Percentiles rank a stretch among this genome's conserved stretches.
phyloP scores from a whole-genome alignment of 441 rosid species.

The Erodium chrysanthum region DNA sequence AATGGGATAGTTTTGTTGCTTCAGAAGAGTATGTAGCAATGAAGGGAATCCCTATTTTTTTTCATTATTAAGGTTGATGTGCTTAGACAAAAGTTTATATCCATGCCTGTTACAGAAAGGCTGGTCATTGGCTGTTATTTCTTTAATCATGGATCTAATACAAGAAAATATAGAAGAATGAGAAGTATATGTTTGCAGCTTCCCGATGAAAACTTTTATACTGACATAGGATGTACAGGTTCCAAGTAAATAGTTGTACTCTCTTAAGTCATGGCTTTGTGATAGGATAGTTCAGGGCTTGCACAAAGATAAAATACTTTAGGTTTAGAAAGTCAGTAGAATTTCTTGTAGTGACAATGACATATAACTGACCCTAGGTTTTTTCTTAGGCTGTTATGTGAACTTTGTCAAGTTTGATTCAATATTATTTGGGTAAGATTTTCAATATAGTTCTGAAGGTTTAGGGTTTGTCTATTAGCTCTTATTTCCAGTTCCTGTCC shows the following conservation, averaged over 20 bases:
- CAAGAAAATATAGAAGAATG: not conserved
- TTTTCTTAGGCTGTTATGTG: not conserved
- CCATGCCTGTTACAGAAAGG: too few relatives aligned
- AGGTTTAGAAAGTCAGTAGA: not conserved
- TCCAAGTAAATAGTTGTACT: not conserved
- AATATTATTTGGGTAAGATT: not conserved
- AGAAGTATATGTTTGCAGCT: not conserved
- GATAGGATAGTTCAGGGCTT: not conserved
- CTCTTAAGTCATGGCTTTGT: not conserved
- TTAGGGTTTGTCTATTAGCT: not conserved
- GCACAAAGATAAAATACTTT: not conserved
- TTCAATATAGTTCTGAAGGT: not conserved
- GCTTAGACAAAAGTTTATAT: not conserved
- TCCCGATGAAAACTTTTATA: not conserved
- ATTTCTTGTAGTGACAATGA: not conserved
- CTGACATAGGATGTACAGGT: not conserved
- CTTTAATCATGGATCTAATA: not conserved
- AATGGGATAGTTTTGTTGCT: not conserved
- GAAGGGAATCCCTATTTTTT: not conserved
- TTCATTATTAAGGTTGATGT: not conserved
- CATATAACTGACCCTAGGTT: not conserved
- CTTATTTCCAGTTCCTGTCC: not conserved
- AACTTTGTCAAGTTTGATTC: not conserved
- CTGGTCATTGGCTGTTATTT: not conserved
- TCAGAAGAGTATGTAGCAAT: not conserved